Percentiles rank a stretch among this genome's conserved stretches.
Conservation (phyloP, 169 alveolate genomes). For the Eimeria necatrix region DNA sequence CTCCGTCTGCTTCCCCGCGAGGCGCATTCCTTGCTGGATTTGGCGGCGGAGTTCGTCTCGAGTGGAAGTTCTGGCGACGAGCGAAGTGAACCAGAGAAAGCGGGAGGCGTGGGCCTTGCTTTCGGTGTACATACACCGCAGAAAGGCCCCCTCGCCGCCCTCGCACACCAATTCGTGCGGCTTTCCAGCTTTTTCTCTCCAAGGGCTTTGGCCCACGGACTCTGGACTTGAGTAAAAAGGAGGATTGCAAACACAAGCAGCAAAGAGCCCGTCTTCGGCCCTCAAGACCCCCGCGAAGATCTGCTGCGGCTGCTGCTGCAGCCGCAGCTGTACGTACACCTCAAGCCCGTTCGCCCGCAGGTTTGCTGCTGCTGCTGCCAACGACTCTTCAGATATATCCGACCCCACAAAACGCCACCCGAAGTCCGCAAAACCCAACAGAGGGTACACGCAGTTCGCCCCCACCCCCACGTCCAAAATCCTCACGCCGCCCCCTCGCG, state of each 20-base stretch:
- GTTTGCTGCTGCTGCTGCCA: slow-evolving; percentile 75
- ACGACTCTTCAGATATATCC: slow-evolving; percentile 81
- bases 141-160: slow-evolving; percentile 84
- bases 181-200: slow-evolving; percentile 70
- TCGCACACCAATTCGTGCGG: slow-evolving; percentile 79
- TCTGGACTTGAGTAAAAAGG: slow-evolving; percentile 79
- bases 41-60: slow-evolving; percentile 16
- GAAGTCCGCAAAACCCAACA: slow-evolving; percentile 81
- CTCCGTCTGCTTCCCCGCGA: background rate
- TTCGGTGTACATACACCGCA: slow-evolving; percentile 78
- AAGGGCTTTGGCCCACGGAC: slow-evolving; percentile 72
- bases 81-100: slow-evolving; percentile 85
- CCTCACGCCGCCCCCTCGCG: slow-evolving; percentile 80
- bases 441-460: slow-evolving; percentile 84
- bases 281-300: slow-evolving; percentile 74
- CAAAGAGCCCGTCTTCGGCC: slow-evolving; percentile 50
- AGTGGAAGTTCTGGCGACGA: slow-evolving; percentile 81
- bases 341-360: slow-evolving; percentile 71
- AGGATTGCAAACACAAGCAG: slow-evolving; percentile 85
- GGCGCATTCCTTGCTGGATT: slow-evolving; percentile 73
- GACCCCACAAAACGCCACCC: slow-evolving; percentile 85
- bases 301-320: slow-evolving; percentile 68
- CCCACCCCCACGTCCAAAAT: slow-evolving; percentile 86
- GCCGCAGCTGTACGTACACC: slow-evolving; percentile 65
- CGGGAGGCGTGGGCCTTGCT: slow-evolving; percentile 73